Conservation (phyloP, 192 early-diverging fungal genomes). For the Coemansia sp. region DNA sequence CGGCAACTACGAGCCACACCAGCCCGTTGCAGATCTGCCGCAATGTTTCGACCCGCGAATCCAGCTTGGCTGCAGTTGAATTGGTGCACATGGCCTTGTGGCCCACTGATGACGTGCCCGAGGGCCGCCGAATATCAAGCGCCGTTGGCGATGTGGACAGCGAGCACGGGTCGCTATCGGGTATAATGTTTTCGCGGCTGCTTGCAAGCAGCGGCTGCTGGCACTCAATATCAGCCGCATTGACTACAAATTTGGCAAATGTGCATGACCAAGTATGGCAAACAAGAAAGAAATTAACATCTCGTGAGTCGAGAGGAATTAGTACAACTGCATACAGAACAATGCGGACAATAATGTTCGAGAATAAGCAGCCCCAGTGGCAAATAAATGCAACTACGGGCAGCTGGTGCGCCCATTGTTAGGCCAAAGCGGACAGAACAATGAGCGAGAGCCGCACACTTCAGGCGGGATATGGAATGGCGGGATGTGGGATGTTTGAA, state of each 20-base stretch:
- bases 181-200: background rate
- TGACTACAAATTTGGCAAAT: slow-evolving; percentile 3
- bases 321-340: background rate
- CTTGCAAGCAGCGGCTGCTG: slow-evolving; percentile 12
- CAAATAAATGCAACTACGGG: slow-evolving; percentile 4
- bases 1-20: slow-evolving; percentile 27
- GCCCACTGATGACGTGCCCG: background rate
- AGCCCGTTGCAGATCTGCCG: slow-evolving; percentile 34
- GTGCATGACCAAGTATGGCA: slow-evolving; percentile 5
- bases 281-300: slow-evolving; percentile 8
- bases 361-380: slow-evolving; percentile 3
- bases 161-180: slow-evolving; percentile 12
- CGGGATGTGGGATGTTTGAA: background rate
- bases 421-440: background rate
- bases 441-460: background rate
- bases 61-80: background rate
- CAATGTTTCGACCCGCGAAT: slow-evolving; percentile 1
- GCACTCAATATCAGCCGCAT: slow-evolving; percentile 20
- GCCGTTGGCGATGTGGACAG: slow-evolving; percentile 21
- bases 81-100: background rate
- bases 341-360: background rate
- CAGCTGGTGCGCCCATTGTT: slow-evolving; percentile 3
- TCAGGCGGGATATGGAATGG: background rate
- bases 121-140: slow-evolving; percentile 1
- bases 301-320: slow-evolving; percentile 5